Base-by-base conservation (phyloP, 805 yeast species). In the Torulaspora gathmanii region DNA sequence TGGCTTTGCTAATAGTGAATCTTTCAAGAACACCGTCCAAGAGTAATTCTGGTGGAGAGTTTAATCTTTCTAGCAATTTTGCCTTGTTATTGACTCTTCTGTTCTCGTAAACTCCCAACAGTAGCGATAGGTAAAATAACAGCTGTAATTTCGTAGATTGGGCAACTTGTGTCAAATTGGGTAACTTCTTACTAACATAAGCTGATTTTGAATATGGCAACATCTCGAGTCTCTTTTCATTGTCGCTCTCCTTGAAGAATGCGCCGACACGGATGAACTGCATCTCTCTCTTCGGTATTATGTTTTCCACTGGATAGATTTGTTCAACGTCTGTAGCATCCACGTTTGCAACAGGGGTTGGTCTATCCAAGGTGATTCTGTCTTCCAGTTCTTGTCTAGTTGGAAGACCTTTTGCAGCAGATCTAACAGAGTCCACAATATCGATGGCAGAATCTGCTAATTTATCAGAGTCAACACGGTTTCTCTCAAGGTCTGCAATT, bases 321-420 rank as follows among this genome's bases (percentile, higher is more conserved):
- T 88, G 93, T 57, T 83, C 89, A 31, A 84, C 91, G 42, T 75
- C 73, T 8, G 86, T 82, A n/a, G 98, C 96, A 40, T 79, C 86
- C 26, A 75, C 75, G 57, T 88, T 73, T 54, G 82, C 85, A 13
- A 70, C 65, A 5, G 98, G 98, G 12, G 90, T 86, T 25, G 95
- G 95, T 64, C 97, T 79, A 50, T 83, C 89, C 33, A 73, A 72
- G 25, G 78, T 73, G 27, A 81, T 77, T 17, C 67, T 70, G 37
- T 75, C 74, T 17, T 72, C 74, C 70, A 89, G 72, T 60, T 81
- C 77, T 48, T 74, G 75, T 58, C 78, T 77, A 2, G 89, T 70
- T 38, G 98, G 98, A 54, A 91, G 73, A 47, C 74, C 78, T 28
- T 72, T 73, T 1, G 96, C 88, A 36, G 82, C 74, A 27, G 75